These are phyloP conservation scores for Tagetes erecta DNA, from an alignment of 129 eudicot species.

Conservation along the genomic window DNA sequence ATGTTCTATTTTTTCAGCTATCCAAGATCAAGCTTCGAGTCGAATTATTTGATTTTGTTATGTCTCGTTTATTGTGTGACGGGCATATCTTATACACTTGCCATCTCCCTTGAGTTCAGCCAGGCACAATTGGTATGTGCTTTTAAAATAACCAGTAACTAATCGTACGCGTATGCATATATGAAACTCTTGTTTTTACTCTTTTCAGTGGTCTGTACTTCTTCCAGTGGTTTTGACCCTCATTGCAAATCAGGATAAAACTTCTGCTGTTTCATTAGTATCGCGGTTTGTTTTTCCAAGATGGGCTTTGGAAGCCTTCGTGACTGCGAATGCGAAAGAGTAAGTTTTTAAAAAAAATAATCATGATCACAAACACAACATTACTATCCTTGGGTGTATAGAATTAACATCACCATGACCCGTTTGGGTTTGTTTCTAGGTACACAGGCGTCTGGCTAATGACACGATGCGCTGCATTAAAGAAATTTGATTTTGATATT, in stretches of 20 bases:
- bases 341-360: conserved; percentile 29
- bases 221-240: conserved; percentile 96
- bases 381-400: neutral
- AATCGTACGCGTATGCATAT: conserved; percentile 19
- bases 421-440: conserved; percentile 37
- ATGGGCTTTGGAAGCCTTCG: conserved; percentile 95
- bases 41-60: conserved; percentile 59
- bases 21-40: conserved; percentile 78
- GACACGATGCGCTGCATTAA: conserved; percentile 73
- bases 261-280: conserved; percentile 41
- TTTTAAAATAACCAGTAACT: conserved; percentile 7
- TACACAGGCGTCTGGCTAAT: conserved; percentile 83
- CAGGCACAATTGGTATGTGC: conserved; percentile 84
- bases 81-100: conserved; percentile 83
- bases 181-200: neutral
- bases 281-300: conserved; percentile 63
- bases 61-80: conserved; percentile 96
- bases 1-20: conserved; percentile 88
- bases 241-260: conserved; percentile 66
- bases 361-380: too few species aligned
- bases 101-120: conserved; percentile 74
- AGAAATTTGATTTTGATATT: conserved; percentile 54
- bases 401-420: neutral
- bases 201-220: conserved; percentile 84
- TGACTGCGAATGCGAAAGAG: conserved; percentile 89